Evolutionary conservation across 345 rosid species (phyloP).

Genomic region (Gossypium stocksii): DNA sequence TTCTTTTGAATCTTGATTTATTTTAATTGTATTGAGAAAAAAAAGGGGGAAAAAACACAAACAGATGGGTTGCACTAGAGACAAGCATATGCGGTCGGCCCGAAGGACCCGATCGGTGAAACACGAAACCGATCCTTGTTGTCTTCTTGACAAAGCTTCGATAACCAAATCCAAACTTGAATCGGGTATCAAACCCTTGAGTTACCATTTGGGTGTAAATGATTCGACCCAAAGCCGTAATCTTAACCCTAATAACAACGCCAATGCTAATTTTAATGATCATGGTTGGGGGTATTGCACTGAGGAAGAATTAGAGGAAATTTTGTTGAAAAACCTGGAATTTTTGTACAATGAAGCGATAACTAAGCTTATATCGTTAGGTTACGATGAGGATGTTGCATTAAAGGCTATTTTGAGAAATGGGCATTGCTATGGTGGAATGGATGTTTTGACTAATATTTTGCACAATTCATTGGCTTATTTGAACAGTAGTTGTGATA

Average conservation of each 20-base stretch:
- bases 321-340: slow-evolving; percentile 58
- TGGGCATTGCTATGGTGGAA: slow-evolving; percentile 84
- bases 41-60: neutral
- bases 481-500: slow-evolving; percentile 44
- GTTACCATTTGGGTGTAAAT: slow-evolving; percentile 37
- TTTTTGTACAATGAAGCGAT: slow-evolving; percentile 61
- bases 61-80: slow-evolving; percentile 64
- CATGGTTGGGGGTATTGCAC: slow-evolving; percentile 81
- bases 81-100: slow-evolving; percentile 50
- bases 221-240: slow-evolving; percentile 35
- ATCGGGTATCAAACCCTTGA: slow-evolving; percentile 58
- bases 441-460: slow-evolving; percentile 78
- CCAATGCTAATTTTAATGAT: slow-evolving; percentile 36
- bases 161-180: slow-evolving; percentile 47
- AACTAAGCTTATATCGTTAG: slow-evolving; percentile 58
- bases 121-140: slow-evolving; percentile 58
- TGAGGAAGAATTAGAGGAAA: slow-evolving; percentile 79
- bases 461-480: slow-evolving; percentile 66
- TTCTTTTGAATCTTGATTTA: neutral
- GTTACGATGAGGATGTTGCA: slow-evolving; percentile 71
- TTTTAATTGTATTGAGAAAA: neutral
- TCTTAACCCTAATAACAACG: slow-evolving; percentile 24
- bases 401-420: slow-evolving; percentile 69
- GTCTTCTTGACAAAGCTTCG: slow-evolving; percentile 39
- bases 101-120: slow-evolving; percentile 58